phyloP scores from a whole-genome alignment of 106 monocot species.

The Amphibolis antarctica region DNA sequence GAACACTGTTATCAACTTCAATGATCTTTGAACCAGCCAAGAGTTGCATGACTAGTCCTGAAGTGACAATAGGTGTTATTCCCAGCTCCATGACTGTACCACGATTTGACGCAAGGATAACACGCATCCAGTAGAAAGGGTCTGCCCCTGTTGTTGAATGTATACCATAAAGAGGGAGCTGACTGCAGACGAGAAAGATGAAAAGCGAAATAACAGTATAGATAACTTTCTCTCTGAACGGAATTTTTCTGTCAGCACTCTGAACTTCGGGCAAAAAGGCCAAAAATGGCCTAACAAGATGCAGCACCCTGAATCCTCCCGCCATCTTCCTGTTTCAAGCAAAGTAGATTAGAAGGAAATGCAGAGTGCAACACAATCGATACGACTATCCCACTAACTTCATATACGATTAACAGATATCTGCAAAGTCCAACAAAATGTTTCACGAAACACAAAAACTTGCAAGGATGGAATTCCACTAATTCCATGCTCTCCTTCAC shows the following conservation, averaged over 20 bases:
- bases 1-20: slow-evolving; percentile 27
- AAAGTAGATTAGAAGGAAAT: not conserved
- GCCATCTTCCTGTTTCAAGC: slow-evolving; percentile 17
- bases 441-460: too few species aligned
- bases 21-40: slow-evolving; percentile 27
- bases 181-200: slow-evolving; percentile 26
- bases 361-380: too few species aligned
- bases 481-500: too few species aligned
- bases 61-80: slow-evolving; percentile 27
- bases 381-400: too few species aligned
- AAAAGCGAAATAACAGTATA: slow-evolving; percentile 29
- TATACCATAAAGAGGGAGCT: slow-evolving; percentile 25
- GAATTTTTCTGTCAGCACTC: slow-evolving; percentile 24
- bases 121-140: slow-evolving; percentile 33
- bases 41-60: slow-evolving; percentile 24
- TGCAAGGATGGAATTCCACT: too few species aligned
- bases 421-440: too few species aligned
- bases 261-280: slow-evolving; percentile 27
- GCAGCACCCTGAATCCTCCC: slow-evolving; percentile 22
- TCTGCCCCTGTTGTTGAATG: slow-evolving; percentile 27
- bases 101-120: slow-evolving; percentile 23
- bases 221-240: slow-evolving; percentile 29
- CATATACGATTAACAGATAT: too few species aligned
- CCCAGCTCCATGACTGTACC: slow-evolving; percentile 27
- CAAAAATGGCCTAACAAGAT: slow-evolving; percentile 24